Evolutionary conservation across 148 eudicot species (phyloP).

Genomic region (Heliamphora exappendiculata): DNA sequence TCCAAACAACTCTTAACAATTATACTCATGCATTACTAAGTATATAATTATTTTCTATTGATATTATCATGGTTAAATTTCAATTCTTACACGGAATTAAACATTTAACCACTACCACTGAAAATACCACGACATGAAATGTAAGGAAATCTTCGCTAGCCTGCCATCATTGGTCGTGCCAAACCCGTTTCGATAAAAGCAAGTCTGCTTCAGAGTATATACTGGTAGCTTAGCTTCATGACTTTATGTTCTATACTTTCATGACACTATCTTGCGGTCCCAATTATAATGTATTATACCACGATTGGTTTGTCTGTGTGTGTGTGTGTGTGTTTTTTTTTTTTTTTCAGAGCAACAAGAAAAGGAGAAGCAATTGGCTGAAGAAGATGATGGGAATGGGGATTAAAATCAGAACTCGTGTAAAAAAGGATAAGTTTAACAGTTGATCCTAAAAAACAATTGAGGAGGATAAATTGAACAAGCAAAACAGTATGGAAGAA

Average conservation of each 20-base stretch:
- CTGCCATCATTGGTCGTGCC: too few relatives aligned
- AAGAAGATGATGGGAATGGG: conserved; percentile 28
- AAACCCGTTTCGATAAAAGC: not conserved
- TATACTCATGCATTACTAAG: too few relatives aligned
- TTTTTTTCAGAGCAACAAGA: conserved; percentile 52
- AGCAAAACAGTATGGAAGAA: not conserved
- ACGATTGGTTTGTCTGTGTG: not conserved
- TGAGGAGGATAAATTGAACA: too few relatives aligned
- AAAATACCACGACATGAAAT: too few relatives aligned
- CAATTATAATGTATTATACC: not conserved
- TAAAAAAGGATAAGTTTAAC: not conserved
- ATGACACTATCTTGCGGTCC: not conserved
- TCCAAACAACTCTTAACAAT: too few relatives aligned
- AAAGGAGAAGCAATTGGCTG: conserved; percentile 35
- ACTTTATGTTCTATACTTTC: not conserved
- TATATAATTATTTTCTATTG: too few relatives aligned
- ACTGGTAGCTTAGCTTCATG: not conserved
- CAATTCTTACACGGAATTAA: too few relatives aligned
- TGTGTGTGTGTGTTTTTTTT: too few relatives aligned
- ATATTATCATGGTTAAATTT: too few relatives aligned
- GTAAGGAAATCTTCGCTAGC: too few relatives aligned
- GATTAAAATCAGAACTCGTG: conserved; percentile 19
- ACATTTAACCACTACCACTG: too few relatives aligned
- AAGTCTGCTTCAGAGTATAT: not conserved
- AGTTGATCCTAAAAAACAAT: too few relatives aligned